phyloP scores from a whole-genome alignment of 1,139 yeast species.

The Candida sp. region DNA sequence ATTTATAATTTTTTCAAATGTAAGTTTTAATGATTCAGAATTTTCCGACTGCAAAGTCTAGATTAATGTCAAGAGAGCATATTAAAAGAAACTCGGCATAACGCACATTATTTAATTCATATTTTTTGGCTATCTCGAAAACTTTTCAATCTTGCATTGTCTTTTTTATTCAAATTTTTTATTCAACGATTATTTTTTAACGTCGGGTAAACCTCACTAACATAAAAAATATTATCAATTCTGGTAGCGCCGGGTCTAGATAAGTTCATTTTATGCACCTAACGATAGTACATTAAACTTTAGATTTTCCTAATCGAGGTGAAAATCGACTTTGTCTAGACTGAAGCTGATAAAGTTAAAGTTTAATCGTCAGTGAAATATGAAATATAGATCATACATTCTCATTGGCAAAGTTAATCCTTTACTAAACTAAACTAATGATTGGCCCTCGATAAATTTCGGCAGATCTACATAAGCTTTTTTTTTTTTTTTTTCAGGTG shows the following conservation, averaged over 20 bases:
- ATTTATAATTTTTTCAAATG: not conserved
- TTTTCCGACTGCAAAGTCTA: conserved; percentile 1
- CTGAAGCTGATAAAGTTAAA: not conserved
- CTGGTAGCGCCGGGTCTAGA: not conserved
- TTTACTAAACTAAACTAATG: not conserved
- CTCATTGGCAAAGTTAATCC: no score
- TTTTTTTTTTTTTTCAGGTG: not conserved
- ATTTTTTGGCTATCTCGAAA: no score
- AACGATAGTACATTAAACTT: not conserved
- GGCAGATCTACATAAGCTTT: no score
- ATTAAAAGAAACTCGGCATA: not conserved
- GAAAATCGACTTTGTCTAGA: not conserved
- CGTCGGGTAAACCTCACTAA: not conserved
- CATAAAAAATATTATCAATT: not conserved
- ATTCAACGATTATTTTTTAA: not conserved
- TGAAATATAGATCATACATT: no score
- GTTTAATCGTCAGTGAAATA: not conserved
- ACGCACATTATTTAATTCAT: not conserved
- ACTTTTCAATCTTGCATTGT: not conserved
- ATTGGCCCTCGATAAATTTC: no score
- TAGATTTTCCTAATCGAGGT: not conserved
- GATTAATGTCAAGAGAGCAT: not conserved
- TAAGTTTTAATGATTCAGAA: not conserved
- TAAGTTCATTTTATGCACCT: not conserved
- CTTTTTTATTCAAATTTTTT: no score